Evolutionary conservation across 1,284 basidiomycete species (phyloP).

Genomic region (Neotropicomus parvogracilis): DNA sequence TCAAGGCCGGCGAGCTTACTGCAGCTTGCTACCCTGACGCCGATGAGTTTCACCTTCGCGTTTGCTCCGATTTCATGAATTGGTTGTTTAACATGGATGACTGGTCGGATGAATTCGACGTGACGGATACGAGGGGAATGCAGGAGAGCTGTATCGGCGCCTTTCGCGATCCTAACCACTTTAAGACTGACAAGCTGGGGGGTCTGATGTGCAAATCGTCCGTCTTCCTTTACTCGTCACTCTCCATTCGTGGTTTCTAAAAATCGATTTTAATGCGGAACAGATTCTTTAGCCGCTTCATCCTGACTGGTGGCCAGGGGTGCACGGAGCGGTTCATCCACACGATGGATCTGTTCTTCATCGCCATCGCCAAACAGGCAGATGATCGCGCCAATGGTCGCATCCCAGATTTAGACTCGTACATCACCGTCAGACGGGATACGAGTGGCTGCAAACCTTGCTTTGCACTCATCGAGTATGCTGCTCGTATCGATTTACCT

Average conservation of each 20-base stretch:
- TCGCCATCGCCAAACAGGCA: constrained; percentile 51
- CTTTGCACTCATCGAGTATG: constrained; percentile 59
- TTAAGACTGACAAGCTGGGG: constrained; percentile 46
- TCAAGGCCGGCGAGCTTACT: constrained; percentile 65
- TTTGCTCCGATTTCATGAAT: constrained; percentile 58
- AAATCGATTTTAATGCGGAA: constrained; percentile 5
- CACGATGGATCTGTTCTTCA: constrained; percentile 51
- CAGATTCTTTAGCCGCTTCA: constrained; percentile 53
- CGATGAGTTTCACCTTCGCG: constrained; percentile 52
- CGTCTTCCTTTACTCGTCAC: constrained; percentile 26
- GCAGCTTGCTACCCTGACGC: constrained; percentile 60
- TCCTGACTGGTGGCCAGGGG: constrained; percentile 46
- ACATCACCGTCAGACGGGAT: constrained; percentile 54
- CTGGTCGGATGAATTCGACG: constrained; percentile 50
- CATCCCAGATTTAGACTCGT: constrained; percentile 55
- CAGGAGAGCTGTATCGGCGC: constrained; percentile 50
- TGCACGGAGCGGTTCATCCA: constrained; percentile 56
- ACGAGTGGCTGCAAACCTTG: constrained; percentile 58
- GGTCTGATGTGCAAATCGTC: constrained; percentile 55
- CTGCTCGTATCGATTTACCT: constrained; percentile 52
- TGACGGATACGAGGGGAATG: constrained; percentile 36
- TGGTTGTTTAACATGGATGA: constrained; percentile 58
- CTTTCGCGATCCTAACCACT: constrained; percentile 43
- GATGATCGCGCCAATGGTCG: constrained; percentile 45
- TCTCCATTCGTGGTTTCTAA: neutral